Evolutionary conservation across 225 moss, liverwort and hornwort genomes (phyloP), one percentile per base, ranked within the genome.

Genomic region (Anthoceros angustus): DNA sequence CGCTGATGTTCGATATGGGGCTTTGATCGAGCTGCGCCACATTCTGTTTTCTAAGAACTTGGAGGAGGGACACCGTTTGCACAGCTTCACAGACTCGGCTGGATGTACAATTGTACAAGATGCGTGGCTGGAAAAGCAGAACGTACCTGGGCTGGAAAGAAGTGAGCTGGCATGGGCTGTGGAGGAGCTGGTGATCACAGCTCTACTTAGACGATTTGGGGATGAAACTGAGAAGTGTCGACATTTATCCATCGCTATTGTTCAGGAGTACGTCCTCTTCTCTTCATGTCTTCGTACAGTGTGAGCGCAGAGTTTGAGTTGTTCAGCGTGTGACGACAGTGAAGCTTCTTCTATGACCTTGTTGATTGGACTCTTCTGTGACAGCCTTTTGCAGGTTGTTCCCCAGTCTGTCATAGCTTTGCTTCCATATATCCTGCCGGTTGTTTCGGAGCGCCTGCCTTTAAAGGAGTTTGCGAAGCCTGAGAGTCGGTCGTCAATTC

Each of bases 221-320:
- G 94, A 95, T 69, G 71, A 88, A 3, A 83, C 70, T 0, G 94
- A 95, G 60, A 86, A 83, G 67, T 95, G 91, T 66, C 88, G 94
- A 9, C 75, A 80, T 20, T 77, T 83, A 10, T 72, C 94, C 3
- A 74, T 91, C 25, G 26, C 61, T 24, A 78, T 85, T 41, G 73
- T 80, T 72, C 70, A 81, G 68, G 69, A 80, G 79, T 76, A 61
- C 48, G 83, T 7, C 18, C 23, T 55, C 8, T 55, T 55, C 0
- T 46, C 32, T 69, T 71, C 3, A 74, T 18, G 39, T 9, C 42
- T 8, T 41, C 25, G 8, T 38, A 15, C 41, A 40, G 12, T 61
- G 18, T 23, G 26, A 45, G n/a, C 12, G 16, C 41, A 43, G 38
- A 42, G 10, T 40, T 18, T 1, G 24, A 18, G 16, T 15, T 41